Base-by-base conservation (phyloP, 2,329 filamentous ascomycete genomes). In the Bipolaris bicolor region DNA sequence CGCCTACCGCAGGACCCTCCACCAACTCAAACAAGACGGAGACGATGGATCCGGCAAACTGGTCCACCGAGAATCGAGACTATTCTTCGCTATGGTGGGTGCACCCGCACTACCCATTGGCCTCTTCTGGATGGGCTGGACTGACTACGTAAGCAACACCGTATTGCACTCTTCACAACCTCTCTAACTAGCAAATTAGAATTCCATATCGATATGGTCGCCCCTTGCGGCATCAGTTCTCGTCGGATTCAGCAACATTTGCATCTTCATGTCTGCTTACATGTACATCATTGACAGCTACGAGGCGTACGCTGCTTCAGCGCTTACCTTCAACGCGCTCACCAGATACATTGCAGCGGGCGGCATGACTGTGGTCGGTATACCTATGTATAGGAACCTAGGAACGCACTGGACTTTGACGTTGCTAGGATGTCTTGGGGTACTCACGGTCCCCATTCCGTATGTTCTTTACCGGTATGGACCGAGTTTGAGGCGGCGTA, bases 51-150 rank as follows among this genome's bases (percentile, higher is more conserved):
- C 55, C 5, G 74, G 78, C 1, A 61, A 66, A 5, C 64, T 70
- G 5, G 72, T 85, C 6, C 74, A 79, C 2, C 83, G 83, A 0
- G 84, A 87, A 55, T 81, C 83, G 37, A 77, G 83, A 5, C 72
- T 87, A 7, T 44, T 85, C 76, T 83, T 79, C 47, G 77, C 78
- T 2, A 85, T 86, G 71, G 72, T 84, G 3, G 79, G 79, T 9
- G 79, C 81, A 0, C 79, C 82, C 0, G 70, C 78, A 0, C 77
- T 87, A 1, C 83, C 84, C 0, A 72, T 84, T 29, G 77, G 75
- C 1, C 74, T 86, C 2, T 85, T 87, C 68, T 87, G 84, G 83
- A 82, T 87, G 72, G 84, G 79, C 0, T 86, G 84, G 84, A 84
- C 81, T 0, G 75, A 77, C 34, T 76, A 78, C 52, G 61, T 64